Percentiles rank a stretch among this genome's conserved stretches.
Evolutionary conservation across 495 filamentous ascomycete species (phyloP).

Genomic region (Aspergillus bertholletiae): DNA sequence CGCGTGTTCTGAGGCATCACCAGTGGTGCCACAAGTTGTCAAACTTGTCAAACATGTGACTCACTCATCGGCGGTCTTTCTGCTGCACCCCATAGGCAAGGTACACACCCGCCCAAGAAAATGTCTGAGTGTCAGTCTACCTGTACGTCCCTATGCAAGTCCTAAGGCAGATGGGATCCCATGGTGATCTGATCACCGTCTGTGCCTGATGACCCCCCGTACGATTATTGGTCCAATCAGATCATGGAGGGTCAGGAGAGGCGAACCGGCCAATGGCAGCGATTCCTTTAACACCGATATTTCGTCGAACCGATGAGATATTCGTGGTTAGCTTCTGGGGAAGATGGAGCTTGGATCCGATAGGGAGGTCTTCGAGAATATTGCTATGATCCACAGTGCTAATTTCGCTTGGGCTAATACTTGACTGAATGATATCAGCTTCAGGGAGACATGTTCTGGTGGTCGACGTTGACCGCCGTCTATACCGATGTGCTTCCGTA

Average conservation of each 20-base stretch:
- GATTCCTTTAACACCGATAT: conserved; percentile 9
- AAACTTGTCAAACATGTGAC: conserved; percentile 1
- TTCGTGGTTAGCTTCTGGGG: conserved; percentile 13
- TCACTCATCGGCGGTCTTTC: not conserved
- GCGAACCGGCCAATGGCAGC: conserved; percentile 2
- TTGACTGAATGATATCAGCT: not conserved
- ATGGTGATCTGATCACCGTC: conserved; percentile 9
- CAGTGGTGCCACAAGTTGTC: conserved; percentile 1
- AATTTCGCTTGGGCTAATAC: not conserved
- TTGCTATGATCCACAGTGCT: conserved; percentile 5
- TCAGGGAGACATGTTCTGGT: not conserved
- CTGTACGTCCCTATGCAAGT: not conserved
- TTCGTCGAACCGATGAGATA: conserved; percentile 4
- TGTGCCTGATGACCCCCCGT: conserved; percentile 9
- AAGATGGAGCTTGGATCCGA: conserved; percentile 9
- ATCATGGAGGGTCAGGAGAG: not conserved
- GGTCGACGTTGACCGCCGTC: not conserved
- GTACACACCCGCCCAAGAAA: conserved; percentile 1
- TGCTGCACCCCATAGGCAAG: conserved; percentile 4
- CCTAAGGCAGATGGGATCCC: not conserved
- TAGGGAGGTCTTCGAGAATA: conserved; percentile 6
- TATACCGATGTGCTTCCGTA: not conserved
- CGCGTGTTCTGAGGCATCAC: not conserved
- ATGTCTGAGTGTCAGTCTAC: conserved; percentile 1
- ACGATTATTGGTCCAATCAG: not conserved